Conservation (phyloP, 257 asterid genomes). For the Solanum appendiculatum region DNA sequence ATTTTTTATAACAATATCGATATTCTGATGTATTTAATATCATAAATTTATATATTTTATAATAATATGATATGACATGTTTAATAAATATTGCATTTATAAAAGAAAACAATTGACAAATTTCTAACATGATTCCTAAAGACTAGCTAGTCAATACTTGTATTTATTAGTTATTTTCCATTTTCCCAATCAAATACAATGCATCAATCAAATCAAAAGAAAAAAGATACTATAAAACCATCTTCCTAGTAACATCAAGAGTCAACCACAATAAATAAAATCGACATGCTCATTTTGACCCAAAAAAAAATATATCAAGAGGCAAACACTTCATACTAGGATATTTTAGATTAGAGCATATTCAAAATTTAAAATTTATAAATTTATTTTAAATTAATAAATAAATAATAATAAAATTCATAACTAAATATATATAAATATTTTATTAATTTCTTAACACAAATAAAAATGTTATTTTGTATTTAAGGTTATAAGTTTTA, state of each 20-base stretch:
- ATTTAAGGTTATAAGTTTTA: not conserved
- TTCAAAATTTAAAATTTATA: not conserved
- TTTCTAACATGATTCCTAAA: not conserved
- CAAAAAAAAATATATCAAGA: too few relatives aligned
- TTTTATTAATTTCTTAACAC: not conserved
- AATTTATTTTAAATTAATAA: not conserved
- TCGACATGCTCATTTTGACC: too few relatives aligned
- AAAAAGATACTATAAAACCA: not conserved
- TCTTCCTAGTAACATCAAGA: not conserved
- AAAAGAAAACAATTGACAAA: not conserved
- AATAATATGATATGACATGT: not conserved
- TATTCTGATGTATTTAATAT: too few relatives aligned
- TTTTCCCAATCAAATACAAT: not conserved
- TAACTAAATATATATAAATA: not conserved
- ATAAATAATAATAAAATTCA: not conserved
- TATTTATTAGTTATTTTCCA: not conserved
- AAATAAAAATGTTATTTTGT: not conserved
- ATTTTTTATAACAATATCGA: too few relatives aligned
- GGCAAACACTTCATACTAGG: not conserved
- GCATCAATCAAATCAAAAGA: not conserved
- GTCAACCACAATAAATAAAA: not conserved
- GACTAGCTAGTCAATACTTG: not conserved
- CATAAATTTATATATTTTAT: too few relatives aligned
- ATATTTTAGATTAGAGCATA: too few relatives aligned
- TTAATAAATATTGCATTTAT: not conserved